Conservation (phyloP, 1,139 yeast genomes). For the Suhomyces maxii region DNA sequence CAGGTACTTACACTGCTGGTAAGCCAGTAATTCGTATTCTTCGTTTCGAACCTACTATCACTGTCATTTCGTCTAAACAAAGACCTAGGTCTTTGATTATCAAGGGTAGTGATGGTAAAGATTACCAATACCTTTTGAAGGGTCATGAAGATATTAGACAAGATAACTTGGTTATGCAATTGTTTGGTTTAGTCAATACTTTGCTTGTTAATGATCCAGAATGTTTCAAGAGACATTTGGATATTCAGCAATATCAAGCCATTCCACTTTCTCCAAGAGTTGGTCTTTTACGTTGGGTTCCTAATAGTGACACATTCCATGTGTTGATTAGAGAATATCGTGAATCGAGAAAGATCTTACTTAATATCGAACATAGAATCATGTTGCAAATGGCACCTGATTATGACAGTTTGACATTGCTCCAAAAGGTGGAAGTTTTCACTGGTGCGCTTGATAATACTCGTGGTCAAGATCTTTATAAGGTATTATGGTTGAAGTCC, state of each 20-base stretch:
- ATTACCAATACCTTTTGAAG: conserved; percentile 76
- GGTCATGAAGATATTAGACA: conserved; percentile 99
- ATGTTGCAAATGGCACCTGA: conserved; percentile 99
- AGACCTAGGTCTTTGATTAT: conserved; percentile 84
- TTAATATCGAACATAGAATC: conserved; percentile 91
- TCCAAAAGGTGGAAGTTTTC: conserved; percentile 95
- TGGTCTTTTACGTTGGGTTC: conserved; percentile 97
- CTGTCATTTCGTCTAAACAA: conserved; percentile 94
- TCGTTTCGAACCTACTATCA: conserved; percentile 76
- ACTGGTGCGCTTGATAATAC: conserved; percentile 95
- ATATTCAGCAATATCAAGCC: conserved; percentile 88
- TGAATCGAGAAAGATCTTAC: conserved; percentile 82
- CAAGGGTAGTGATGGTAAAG: conserved; percentile 89
- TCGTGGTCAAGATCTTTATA: conserved; percentile 92
- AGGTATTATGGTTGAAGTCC: conserved; percentile 94
- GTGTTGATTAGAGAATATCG: conserved; percentile 88
- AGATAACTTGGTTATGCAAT: conserved; percentile 96
- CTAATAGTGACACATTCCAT: conserved; percentile 95
- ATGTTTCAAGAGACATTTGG: conserved; percentile 93
- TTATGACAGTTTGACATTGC: conserved; percentile 81
- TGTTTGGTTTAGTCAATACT: conserved; percentile 93
- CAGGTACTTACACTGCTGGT: conserved; percentile 90
- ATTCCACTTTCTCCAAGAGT: conserved; percentile 95
- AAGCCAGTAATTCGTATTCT: conserved; percentile 72
- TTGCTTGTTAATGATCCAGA: conserved; percentile 87